Conservation (phyloP, 129 eudicot genomes). For the Artemisia tridentata region DNA sequence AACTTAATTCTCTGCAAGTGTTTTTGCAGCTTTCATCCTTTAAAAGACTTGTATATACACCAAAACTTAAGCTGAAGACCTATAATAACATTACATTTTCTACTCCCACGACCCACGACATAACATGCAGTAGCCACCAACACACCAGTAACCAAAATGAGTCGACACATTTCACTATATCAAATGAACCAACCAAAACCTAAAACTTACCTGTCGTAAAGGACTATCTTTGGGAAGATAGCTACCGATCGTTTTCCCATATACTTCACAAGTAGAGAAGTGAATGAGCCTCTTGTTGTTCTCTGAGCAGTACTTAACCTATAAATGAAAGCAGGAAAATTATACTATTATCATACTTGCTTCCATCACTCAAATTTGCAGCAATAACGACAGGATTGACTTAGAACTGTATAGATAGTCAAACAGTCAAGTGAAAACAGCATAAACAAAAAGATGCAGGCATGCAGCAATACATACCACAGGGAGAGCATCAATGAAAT, state of each 20-base stretch:
- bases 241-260: conserved; percentile 89
- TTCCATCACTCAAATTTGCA: background rate
- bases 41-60: background rate
- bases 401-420: background rate
- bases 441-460: conserved; percentile 2
- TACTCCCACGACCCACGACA: background rate
- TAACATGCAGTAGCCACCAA: conserved; percentile 1
- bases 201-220: conserved; percentile 60
- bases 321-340: background rate
- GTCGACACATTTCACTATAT: conserved; percentile 6
- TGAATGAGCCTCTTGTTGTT: conserved; percentile 89
- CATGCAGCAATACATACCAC: conserved; percentile 52
- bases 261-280: conserved; percentile 98
- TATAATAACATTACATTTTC: background rate
- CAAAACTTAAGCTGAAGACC: conserved; percentile 15
- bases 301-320: conserved; percentile 97
- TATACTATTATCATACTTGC: too few relatives aligned
- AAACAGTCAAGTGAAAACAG: background rate
- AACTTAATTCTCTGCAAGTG: background rate
- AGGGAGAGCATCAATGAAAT: conserved; percentile 94
- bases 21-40: background rate
- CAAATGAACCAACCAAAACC: conserved; percentile 11
- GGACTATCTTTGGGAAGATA: conserved; percentile 88
- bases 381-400: background rate
- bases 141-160: background rate